Conservation (phyloP, 305 asterid species). For the Fraxinus greggii region DNA sequence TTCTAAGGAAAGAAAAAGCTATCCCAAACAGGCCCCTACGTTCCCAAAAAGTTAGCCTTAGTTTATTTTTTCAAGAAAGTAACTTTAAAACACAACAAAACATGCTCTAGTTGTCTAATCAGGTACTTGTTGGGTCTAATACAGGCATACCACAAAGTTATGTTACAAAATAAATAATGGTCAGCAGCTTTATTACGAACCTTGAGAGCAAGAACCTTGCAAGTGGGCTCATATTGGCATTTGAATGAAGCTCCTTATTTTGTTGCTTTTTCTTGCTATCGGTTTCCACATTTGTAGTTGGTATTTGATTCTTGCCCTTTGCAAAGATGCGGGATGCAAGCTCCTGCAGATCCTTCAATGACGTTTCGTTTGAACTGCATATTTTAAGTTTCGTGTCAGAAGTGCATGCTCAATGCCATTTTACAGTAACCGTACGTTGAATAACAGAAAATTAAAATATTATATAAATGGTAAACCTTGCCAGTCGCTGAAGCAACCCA, state of each 20-base stretch:
- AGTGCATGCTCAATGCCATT: conserved; percentile 16
- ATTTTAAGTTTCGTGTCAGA: conserved; percentile 27
- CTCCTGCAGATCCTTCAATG: conserved; percentile 81
- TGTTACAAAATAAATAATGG: neutral
- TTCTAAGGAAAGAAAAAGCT: neutral
- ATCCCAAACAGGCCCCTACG: neutral
- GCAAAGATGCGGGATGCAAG: conserved; percentile 63
- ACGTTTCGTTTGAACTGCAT: conserved; percentile 80
- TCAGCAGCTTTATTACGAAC: conserved; percentile 42
- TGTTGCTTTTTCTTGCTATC: conserved; percentile 76
- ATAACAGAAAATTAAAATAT: neutral
- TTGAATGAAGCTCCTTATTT: conserved; percentile 65
- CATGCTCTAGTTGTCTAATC: neutral
- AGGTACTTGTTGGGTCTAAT: neutral
- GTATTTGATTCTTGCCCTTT: conserved; percentile 59
- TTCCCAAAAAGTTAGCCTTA: neutral
- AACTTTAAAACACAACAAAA: neutral
- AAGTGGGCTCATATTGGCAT: conserved; percentile 89
- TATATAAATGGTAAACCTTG: conserved; percentile 52
- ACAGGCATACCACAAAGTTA: neutral
- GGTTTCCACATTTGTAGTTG: conserved; percentile 46
- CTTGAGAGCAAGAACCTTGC: conserved; percentile 97
- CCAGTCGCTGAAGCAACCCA: conserved; percentile 78
- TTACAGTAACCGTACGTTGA: neutral
- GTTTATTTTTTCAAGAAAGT: neutral